Evolutionary conservation across 164 flowering plant species (phyloP), one percentile per base, ranked within the genome.

Genomic region (Cinnamomum chago): DNA sequence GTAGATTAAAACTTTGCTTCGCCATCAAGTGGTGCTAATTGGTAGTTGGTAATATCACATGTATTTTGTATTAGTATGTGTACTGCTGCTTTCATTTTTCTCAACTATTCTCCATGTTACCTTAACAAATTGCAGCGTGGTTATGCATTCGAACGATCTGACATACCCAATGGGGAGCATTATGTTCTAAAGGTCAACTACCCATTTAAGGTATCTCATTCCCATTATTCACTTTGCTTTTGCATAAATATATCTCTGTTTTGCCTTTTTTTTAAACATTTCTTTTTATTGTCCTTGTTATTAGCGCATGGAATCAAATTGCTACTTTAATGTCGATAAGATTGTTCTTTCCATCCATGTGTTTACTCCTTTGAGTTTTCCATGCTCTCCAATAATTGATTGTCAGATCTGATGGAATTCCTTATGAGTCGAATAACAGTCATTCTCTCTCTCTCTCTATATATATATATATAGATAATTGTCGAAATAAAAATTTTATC

Each of bases 141-240:
- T 23, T 96, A 92, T 84, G 96, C 97, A 52, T 94, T 96, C 79
- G 98, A 92, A 81, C 85, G 91, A 65, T 73, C 90, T 76, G 98
- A 94, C 71, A 81, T 96, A 78, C 92, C 97, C 68, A 55, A 15
- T 5, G 97, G 99, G 73, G 91, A 96, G 79, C 89, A 87, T 72
- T 94, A 92, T 82, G 94, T 88, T 28, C 88, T 96, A 3, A 94
- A 96, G 82, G 84, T 96, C 76, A 94, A 84, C 74, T 96, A 96
- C 77, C 95, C 98, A 62, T 96, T 90, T 72, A 96, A 92, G 97
- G 99, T 96, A 85, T 40, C 27, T 75, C 35, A n/a, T 7, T 47
- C 33, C 58, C 20, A 52, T 27, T 66, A 33, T n/a, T 28, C 15
- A 40, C 33, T 62, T 72, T 62, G 25, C 69, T 67, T 30, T 67